Base-by-base conservation (phyloP, 1,139 yeast species). In the Pichia sp. region DNA sequence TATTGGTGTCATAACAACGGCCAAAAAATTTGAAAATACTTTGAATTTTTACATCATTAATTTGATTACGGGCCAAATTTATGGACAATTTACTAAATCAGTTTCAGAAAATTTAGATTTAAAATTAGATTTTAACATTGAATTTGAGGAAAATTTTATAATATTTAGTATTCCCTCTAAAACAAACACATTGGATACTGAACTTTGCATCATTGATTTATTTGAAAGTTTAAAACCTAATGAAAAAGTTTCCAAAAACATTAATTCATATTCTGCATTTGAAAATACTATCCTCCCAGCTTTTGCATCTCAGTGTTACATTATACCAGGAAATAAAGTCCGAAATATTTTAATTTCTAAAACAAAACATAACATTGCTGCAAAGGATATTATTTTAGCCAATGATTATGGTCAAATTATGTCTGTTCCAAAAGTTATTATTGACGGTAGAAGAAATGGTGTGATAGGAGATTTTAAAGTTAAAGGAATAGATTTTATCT, bases 141-240 rank as follows among this genome's bases (percentile, higher is more conserved):
- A 80, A 1, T 74, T 80, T 62, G 94, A 90, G 46, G 97, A 92
- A 59, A 81, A 89, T 62, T 90, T 95, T 87, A 67, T 87, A 12
- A 73, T 86, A 4, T 84, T 85, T 61, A 69, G 92, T 0, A n/a
- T 47, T 2, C 69, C 79, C 42, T 61, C 62, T 2, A 62, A 62
- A 3, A 84, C 84, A 12, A 58, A 75, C 53, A 61, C 67, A 28
- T 35, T 41, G 12, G 78, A 80, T 44, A 78, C 80, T 48, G 74
- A 82, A 54, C 60, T 92, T 16, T 78, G 74, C 22, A 89, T 85
- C 1, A 68, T 87, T 59, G 97, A 92, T 61, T 64, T 92, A 40
- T 92, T 80, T 63, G 95, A 86, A 59, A 76, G 85, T 1, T 57
- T 67, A 8, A 62, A 55, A 3, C 76, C 83, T 12, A 74, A 81